Percentiles rank a stretch among this genome's conserved stretches.
Evolutionary conservation across 2,329 filamentous ascomycete species (phyloP).

Genomic region (Whalleya microplaca): DNA sequence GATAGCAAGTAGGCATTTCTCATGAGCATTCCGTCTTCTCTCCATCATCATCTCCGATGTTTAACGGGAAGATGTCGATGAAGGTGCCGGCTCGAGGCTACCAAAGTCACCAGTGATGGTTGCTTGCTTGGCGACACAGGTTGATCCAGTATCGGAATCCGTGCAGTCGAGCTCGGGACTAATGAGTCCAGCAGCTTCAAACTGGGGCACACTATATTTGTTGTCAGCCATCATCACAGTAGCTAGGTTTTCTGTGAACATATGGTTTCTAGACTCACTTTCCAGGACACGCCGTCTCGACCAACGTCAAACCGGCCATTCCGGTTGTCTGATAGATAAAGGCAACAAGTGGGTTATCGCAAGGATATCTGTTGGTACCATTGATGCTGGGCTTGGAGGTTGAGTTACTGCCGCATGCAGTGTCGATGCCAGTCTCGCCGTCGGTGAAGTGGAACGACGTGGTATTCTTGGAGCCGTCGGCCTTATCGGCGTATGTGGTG

Average conservation of each 20-base stretch:
- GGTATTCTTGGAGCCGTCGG: conserved; percentile 23
- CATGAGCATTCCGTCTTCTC: too few relatives aligned
- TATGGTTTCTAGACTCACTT: conserved; percentile 25
- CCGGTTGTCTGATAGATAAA: conserved; percentile 38
- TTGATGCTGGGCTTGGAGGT: conserved; percentile 28
- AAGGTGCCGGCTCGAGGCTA: conserved; percentile 30
- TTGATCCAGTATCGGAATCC: conserved; percentile 24
- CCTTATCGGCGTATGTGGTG: conserved; percentile 25
- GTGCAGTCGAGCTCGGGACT: conserved; percentile 28
- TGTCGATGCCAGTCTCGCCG: conserved; percentile 31
- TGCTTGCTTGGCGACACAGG: conserved; percentile 26
- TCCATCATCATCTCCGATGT: background rate
- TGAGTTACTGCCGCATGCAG: conserved; percentile 32
- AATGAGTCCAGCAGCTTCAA: conserved; percentile 33
- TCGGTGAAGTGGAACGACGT: conserved; percentile 34
- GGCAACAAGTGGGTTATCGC: conserved; percentile 30
- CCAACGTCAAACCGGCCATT: conserved; percentile 31
- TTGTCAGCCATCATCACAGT: conserved; percentile 14
- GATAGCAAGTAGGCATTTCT: too few relatives aligned
- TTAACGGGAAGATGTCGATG: conserved; percentile 13
- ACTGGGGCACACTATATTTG: conserved; percentile 14
- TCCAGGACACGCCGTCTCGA: conserved; percentile 34
- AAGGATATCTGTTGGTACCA: conserved; percentile 31
- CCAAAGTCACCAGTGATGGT: conserved; percentile 27
- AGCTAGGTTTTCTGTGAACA: background rate